phyloP scores from a whole-genome alignment of 305 asterid genomes.

The Fraxinus angustifolia region DNA sequence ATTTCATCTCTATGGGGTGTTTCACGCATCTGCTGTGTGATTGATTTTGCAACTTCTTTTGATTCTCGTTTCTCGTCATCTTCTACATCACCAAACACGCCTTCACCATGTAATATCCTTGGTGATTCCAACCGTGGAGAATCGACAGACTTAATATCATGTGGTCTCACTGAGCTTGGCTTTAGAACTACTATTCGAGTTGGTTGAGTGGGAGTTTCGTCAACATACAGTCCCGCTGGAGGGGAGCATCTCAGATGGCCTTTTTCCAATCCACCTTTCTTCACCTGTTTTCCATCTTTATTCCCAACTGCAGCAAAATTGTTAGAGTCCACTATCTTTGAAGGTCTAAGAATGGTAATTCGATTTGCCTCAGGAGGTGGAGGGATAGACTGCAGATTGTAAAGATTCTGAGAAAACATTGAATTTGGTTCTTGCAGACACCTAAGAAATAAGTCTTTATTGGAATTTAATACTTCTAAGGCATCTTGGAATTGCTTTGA shows the following conservation, averaged over 20 bases:
- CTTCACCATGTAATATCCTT: constrained; percentile 38
- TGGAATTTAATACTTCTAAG: constrained; percentile 47
- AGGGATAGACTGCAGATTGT: constrained; percentile 34
- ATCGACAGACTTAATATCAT: constrained; percentile 38
- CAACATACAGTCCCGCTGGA: constrained; percentile 45
- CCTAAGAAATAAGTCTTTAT: constrained; percentile 45
- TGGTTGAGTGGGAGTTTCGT: constrained; percentile 54
- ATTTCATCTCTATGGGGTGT: constrained; percentile 37
- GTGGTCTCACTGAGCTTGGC: constrained; percentile 64
- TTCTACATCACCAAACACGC: constrained; percentile 45
- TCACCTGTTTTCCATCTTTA: constrained; percentile 30
- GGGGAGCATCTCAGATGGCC: constrained; percentile 39
- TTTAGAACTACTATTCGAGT: constrained; percentile 94
- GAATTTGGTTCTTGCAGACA: constrained; percentile 56
- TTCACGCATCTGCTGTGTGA: constrained; percentile 44
- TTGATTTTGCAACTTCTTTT: constrained; percentile 68
- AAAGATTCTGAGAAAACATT: constrained; percentile 34
- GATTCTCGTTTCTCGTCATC: constrained; percentile 64
- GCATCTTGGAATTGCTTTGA: constrained; percentile 52
- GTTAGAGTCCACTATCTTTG: constrained; percentile 35
- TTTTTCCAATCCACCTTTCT: constrained; percentile 36
- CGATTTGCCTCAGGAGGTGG: constrained; percentile 42
- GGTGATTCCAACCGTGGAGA: constrained; percentile 61
- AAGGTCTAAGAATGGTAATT: constrained; percentile 52
- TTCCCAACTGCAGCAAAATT: constrained; percentile 29